A percentile compares a stretch with the other conserved stretches of the same genome.
These are phyloP conservation scores for Viola pubescens DNA, from an alignment of 441 rosid species.

Conservation along the genomic window DNA sequence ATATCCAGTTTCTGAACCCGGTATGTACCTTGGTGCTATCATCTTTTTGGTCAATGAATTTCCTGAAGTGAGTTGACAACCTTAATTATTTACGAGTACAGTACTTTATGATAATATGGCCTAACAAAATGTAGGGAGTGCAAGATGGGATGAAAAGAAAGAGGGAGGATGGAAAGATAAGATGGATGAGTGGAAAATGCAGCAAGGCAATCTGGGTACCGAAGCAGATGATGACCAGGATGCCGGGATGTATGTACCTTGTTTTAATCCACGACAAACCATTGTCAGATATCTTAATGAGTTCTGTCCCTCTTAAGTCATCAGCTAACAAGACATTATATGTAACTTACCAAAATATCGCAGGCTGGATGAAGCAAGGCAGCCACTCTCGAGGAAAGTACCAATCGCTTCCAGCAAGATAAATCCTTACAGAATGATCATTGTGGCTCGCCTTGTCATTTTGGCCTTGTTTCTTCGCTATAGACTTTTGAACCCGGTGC, in stretches of 20 bases:
- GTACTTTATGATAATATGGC: not conserved
- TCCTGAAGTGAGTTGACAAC: not conserved
- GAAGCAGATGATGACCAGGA: constrained; percentile 75
- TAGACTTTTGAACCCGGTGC: constrained; percentile 74
- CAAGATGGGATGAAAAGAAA: constrained; percentile 75
- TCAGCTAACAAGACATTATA: constrained; percentile 7
- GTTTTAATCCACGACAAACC: too few species aligned
- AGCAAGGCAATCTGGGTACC: constrained; percentile 76
- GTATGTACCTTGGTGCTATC: constrained; percentile 23
- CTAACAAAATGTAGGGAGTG: constrained; percentile 42
- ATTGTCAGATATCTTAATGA: too few species aligned
- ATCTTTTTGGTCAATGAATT: too few species aligned
- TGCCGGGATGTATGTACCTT: constrained; percentile 40
- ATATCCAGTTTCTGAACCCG: constrained; percentile 74
- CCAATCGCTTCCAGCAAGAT: constrained; percentile 90
- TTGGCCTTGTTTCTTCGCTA: constrained; percentile 69
- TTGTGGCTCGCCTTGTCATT: constrained; percentile 71
- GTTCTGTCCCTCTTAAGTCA: not conserved
- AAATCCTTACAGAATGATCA: constrained; percentile 86
- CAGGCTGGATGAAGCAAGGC: constrained; percentile 86
- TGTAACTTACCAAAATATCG: constrained; percentile 10
- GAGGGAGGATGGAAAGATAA: constrained; percentile 88
- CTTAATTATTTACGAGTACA: not conserved
- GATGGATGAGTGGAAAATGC: constrained; percentile 91
- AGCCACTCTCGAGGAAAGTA: constrained; percentile 86